These are phyloP conservation scores for Gnomoniopsis sp. DNA, from an alignment of 2,329 filamentous ascomycete species.

Conservation along the genomic window DNA sequence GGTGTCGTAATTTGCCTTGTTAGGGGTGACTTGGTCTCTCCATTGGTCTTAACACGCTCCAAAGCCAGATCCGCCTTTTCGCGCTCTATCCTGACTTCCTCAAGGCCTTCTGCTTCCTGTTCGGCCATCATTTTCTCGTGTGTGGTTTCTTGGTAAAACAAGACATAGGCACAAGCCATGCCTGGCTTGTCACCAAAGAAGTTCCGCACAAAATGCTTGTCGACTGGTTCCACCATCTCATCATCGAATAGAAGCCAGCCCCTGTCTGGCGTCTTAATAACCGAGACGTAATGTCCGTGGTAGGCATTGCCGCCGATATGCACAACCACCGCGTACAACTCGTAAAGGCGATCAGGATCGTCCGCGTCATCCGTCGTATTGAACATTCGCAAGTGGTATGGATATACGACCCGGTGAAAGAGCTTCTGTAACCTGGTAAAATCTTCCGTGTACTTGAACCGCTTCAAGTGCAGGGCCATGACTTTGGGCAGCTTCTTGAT, in stretches of 20 bases:
- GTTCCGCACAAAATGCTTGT: slow-evolving; percentile 92
- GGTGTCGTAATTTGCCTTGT: slow-evolving; percentile 49
- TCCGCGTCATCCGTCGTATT: slow-evolving; percentile 96
- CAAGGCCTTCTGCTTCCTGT: slow-evolving; percentile 74
- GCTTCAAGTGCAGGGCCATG: slow-evolving; percentile 86
- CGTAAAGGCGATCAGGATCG: slow-evolving; percentile 89
- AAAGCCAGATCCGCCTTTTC: slow-evolving; percentile 55
- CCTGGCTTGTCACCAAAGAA: slow-evolving; percentile 94
- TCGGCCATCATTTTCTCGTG: slow-evolving; percentile 68
- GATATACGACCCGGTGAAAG: slow-evolving; percentile 95
- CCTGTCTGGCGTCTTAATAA: slow-evolving; percentile 94
- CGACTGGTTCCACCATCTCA: slow-evolving; percentile 96
- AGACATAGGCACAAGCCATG: slow-evolving; percentile 89
- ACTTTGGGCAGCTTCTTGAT: slow-evolving; percentile 93
- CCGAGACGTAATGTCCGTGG: slow-evolving; percentile 95
- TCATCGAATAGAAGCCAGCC: slow-evolving; percentile 98
- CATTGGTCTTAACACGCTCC: slow-evolving; percentile 32
- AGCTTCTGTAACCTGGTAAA: slow-evolving; percentile 90
- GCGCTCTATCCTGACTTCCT: slow-evolving; percentile 55
- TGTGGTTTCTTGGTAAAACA: slow-evolving; percentile 94
- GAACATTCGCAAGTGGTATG: slow-evolving; percentile 92
- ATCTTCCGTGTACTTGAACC: slow-evolving; percentile 98
- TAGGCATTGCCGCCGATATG: slow-evolving; percentile 97
- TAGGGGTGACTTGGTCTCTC: slow-evolving; percentile 37
- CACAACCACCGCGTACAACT: slow-evolving; percentile 94